phyloP scores from a whole-genome alignment of 345 rosid species.

The Dipteronia dyeriana region DNA sequence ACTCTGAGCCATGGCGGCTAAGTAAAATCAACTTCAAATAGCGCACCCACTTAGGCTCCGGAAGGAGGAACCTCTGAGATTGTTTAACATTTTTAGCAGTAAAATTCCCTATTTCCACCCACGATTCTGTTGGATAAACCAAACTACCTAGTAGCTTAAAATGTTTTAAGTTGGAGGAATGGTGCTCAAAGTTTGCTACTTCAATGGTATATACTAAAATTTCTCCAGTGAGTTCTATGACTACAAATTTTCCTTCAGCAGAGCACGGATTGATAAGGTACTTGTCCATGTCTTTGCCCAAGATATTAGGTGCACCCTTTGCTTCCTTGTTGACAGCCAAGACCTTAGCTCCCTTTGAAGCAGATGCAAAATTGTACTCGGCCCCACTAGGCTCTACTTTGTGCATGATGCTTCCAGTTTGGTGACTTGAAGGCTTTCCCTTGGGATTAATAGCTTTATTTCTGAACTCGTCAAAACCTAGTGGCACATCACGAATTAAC shows the following conservation, averaged over 20 bases:
- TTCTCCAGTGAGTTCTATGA: slow-evolving; percentile 59
- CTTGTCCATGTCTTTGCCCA: slow-evolving; percentile 56
- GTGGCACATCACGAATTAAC: slow-evolving; percentile 35
- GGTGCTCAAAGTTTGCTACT: slow-evolving; percentile 59
- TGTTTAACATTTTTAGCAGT: slow-evolving; percentile 54
- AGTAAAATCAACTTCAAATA: slow-evolving; percentile 48
- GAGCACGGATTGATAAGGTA: slow-evolving; percentile 64
- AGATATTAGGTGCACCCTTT: slow-evolving; percentile 52
- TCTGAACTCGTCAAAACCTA: slow-evolving; percentile 51
- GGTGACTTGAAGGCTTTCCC: slow-evolving; percentile 37
- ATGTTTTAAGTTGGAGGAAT: slow-evolving; percentile 53
- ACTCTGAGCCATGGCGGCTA: slow-evolving; percentile 57
- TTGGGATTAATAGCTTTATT: slow-evolving; percentile 41
- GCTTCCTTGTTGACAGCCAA: slow-evolving; percentile 58
- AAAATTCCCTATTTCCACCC: slow-evolving; percentile 53
- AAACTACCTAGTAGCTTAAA: slow-evolving; percentile 55
- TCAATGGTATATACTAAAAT: slow-evolving; percentile 51
- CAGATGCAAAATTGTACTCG: slow-evolving; percentile 59
- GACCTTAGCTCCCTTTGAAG: slow-evolving; percentile 56
- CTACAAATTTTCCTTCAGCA: slow-evolving; percentile 53
- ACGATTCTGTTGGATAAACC: slow-evolving; percentile 54
- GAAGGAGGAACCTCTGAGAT: slow-evolving; percentile 46
- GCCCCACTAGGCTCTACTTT: slow-evolving; percentile 53
- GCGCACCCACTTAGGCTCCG: slow-evolving; percentile 50
- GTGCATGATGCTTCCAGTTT: slow-evolving; percentile 41